Conservation (phyloP, 2,329 filamentous ascomycete genomes). For the Fusarium marasasianum region DNA sequence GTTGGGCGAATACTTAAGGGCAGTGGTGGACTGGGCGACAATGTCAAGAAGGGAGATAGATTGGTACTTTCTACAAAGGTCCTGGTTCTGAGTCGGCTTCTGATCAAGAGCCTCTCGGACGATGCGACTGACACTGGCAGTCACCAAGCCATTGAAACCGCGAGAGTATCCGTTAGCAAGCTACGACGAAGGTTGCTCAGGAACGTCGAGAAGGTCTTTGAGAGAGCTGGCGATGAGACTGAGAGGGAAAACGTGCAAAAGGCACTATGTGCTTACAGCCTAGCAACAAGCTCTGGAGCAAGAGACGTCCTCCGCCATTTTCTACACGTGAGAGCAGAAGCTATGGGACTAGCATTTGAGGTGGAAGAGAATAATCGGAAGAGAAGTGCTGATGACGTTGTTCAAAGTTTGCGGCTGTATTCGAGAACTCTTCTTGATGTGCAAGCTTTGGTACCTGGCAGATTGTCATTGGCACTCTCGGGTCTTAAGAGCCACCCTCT, state of each 20-base stretch:
- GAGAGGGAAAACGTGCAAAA: conserved; percentile 69
- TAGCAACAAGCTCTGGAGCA: conserved; percentile 82
- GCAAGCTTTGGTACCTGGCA: conserved; percentile 77
- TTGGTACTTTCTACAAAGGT: conserved; percentile 73
- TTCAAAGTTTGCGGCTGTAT: conserved; percentile 76
- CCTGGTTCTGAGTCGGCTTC: conserved; percentile 77
- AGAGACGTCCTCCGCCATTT: conserved; percentile 84
- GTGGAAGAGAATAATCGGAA: conserved; percentile 54
- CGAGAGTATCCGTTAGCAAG: conserved; percentile 70
- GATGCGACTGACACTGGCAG: conserved; percentile 47
- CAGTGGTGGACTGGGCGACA: conserved; percentile 44
- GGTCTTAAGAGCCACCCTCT: conserved; percentile 76
- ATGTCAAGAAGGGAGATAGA: conserved; percentile 55
- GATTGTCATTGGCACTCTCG: conserved; percentile 74
- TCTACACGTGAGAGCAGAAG: conserved; percentile 74
- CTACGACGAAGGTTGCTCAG: conserved; percentile 71
- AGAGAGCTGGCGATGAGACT: conserved; percentile 64
- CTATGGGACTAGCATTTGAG: conserved; percentile 71
- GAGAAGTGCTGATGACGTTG: conserved; percentile 59
- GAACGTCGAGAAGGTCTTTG: conserved; percentile 75
- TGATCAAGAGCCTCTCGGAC: conserved; percentile 77
- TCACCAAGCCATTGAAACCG: conserved; percentile 61
- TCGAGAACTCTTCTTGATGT: conserved; percentile 81
- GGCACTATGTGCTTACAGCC: conserved; percentile 81
- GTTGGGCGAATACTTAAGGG: conserved; percentile 60